Base-by-base conservation (phyloP, 2,329 filamentous ascomycete species). In the Trichoderma sp. region DNA sequence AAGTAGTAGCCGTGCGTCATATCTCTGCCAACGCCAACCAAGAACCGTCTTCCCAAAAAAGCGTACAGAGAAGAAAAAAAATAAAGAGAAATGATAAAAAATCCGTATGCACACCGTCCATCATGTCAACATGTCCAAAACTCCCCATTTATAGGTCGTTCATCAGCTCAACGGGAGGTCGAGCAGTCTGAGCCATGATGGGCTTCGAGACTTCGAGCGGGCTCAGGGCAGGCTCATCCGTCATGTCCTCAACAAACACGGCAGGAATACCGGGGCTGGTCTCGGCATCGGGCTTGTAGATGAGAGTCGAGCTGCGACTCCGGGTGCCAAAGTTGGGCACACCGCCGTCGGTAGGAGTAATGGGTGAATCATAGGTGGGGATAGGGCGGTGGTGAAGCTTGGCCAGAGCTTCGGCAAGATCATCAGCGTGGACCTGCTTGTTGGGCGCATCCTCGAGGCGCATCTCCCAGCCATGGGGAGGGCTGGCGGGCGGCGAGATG, bases 391-490 rank as follows among this genome's bases (percentile, higher is more conserved):
- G 85, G 78, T 88, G 86, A 73, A 92, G 81, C 80, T 87, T 89
- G 13, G 89, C 87, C 57, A 92, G 82, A 1, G 90, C 90, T 67
- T 90, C 88, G 20, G 90, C 90, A 30, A 92, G 84, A 78, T 92
- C 90, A 72, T 92, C 89, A 55, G 90, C 89, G 77, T 92, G 89
- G 30, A 92, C 89, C 77, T 87, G 85, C 81, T 91, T 91, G 80
- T 92, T 92, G 71, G 90, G 90, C 5, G 90, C 90, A 74, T 90
- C 90, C 80, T 92, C 90, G 61, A 91, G 82, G 74, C 86, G 86
- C 81, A 90, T 86, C 82, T 91, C 88, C 90, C 90, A 92, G 76
- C 88, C 90, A 76, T 91, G 89, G 3, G 90, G 90, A 55, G 90
- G 90, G 71, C 86, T 89, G 6, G 90, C 90, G 9, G 90, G 90